These are phyloP conservation scores for Spirogloea muscicola DNA, from an alignment of 139 green algal genomes.

Conservation along the genomic window DNA sequence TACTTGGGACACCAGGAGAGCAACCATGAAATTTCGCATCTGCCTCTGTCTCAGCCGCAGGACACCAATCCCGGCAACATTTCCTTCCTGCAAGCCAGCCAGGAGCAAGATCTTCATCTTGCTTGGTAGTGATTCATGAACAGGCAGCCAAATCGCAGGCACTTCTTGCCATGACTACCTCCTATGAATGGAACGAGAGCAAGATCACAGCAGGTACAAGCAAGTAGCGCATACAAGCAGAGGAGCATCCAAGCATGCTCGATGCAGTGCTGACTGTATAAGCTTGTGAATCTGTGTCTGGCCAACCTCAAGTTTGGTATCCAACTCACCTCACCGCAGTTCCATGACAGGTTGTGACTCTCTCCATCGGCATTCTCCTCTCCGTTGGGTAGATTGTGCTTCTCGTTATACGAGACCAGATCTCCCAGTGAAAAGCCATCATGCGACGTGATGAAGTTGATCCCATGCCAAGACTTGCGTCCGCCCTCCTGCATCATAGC, in stretches of 20 bases:
- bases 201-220: no score
- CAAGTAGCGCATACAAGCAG: no score
- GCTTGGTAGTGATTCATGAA: no score
- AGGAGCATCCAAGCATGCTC: no score
- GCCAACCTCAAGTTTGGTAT: no score
- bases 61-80: conserved; percentile 54
- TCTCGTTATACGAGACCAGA: conserved; percentile 90
- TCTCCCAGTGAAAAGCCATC: conserved; percentile 95
- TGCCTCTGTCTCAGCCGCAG: conserved; percentile 63
- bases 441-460: conserved; percentile 98
- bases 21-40: conserved; percentile 81
- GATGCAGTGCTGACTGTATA: no score
- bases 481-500: conserved; percentile 49
- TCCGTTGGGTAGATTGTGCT: conserved; percentile 88
- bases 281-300: no score
- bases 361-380: conserved; percentile 80
- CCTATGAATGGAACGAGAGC: no score
- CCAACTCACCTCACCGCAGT: conserved; percentile 71
- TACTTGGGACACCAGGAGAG: conserved; percentile 74
- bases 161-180: no score
- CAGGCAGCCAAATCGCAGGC: no score
- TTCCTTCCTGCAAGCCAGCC: conserved; percentile 71
- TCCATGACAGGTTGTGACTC: conserved; percentile 94
- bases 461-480: conserved; percentile 65
- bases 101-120: no score